Conservation (phyloP, 2,329 filamentous ascomycete species). For the Nigrospora osmanthi region DNA sequence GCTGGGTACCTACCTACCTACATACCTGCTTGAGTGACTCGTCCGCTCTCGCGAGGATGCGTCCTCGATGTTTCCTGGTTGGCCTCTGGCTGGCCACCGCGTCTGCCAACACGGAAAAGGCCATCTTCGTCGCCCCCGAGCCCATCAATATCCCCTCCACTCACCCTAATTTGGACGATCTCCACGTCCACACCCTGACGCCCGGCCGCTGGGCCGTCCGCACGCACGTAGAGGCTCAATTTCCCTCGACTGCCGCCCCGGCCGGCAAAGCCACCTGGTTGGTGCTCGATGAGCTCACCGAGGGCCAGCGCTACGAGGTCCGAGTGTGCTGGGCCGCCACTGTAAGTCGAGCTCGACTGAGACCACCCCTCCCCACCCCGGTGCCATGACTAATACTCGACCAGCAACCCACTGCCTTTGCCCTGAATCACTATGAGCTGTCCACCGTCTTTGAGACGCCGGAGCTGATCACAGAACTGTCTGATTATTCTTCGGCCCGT, state of each 20-base stretch:
- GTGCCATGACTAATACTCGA: slow-evolving; percentile 1
- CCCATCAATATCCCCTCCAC: slow-evolving; percentile 45
- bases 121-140: slow-evolving; percentile 72
- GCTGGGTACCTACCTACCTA: too few species aligned
- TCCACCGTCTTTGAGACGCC: slow-evolving; percentile 53
- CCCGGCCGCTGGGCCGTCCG: slow-evolving; percentile 48
- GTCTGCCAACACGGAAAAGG: slow-evolving; percentile 80
- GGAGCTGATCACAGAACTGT: slow-evolving; percentile 57
- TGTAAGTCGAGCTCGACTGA: slow-evolving; percentile 43
- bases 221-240: slow-evolving; percentile 58
- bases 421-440: slow-evolving; percentile 57
- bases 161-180: slow-evolving; percentile 47
- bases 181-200: slow-evolving; percentile 59
- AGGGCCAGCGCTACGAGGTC: slow-evolving; percentile 77
- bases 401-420: slow-evolving; percentile 82
- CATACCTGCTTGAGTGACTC: too few species aligned
- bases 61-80: too few species aligned
- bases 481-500: slow-evolving; percentile 48
- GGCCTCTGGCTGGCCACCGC: slow-evolving; percentile 8
- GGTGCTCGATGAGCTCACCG: slow-evolving; percentile 61
- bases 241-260: slow-evolving; percentile 47
- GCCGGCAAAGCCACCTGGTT: slow-evolving; percentile 68
- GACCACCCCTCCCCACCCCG: neutral
- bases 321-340: slow-evolving; percentile 90
- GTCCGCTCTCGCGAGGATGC: too few species aligned